Evolutionary conservation across 2,329 filamentous ascomycete genomes (phyloP).

Genomic region (Fonsecaea pugnacius): DNA sequence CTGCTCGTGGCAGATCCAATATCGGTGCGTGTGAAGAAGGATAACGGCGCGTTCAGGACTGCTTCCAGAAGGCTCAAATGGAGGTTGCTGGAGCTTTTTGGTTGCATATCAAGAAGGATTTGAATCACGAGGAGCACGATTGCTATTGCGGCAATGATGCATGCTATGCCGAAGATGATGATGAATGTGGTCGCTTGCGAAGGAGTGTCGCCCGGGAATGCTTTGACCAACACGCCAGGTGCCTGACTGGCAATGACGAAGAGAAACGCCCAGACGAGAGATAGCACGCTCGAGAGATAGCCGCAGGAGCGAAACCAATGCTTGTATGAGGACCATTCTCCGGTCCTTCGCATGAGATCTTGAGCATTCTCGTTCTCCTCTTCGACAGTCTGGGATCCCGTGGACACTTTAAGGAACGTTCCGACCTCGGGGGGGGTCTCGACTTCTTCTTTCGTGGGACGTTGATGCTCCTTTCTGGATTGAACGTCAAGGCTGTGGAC

Average conservation of each 20-base stretch:
- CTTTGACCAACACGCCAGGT: slow-evolving; percentile 35
- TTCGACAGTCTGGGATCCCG: slow-evolving; percentile 49
- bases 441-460: slow-evolving; percentile 20
- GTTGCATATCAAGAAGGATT: slow-evolving; percentile 60
- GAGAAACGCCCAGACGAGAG: slow-evolving; percentile 20
- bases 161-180: slow-evolving; percentile 21
- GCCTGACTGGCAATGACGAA: slow-evolving; percentile 21
- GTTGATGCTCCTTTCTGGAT: slow-evolving; percentile 30
- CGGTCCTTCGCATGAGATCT: slow-evolving; percentile 38
- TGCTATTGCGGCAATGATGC: slow-evolving; percentile 9
- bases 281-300: slow-evolving; percentile 33
- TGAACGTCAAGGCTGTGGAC: slow-evolving; percentile 45
- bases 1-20: slow-evolving; percentile 49
- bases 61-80: slow-evolving; percentile 55
- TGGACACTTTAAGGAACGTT: not conserved
- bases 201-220: slow-evolving; percentile 34
- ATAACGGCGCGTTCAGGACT: slow-evolving; percentile 53
- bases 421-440: not conserved
- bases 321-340: slow-evolving; percentile 44
- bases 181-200: slow-evolving; percentile 24
- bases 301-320: slow-evolving; percentile 41
- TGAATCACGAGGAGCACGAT: slow-evolving; percentile 42
- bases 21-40: slow-evolving; percentile 50
- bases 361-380: slow-evolving; percentile 44
- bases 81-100: slow-evolving; percentile 56